A percentile compares a stretch with the other conserved stretches of the same genome.
Evolutionary conservation across 371 early-diverging fungal genomes (phyloP).

Genomic region (Mucor velutinosus): DNA sequence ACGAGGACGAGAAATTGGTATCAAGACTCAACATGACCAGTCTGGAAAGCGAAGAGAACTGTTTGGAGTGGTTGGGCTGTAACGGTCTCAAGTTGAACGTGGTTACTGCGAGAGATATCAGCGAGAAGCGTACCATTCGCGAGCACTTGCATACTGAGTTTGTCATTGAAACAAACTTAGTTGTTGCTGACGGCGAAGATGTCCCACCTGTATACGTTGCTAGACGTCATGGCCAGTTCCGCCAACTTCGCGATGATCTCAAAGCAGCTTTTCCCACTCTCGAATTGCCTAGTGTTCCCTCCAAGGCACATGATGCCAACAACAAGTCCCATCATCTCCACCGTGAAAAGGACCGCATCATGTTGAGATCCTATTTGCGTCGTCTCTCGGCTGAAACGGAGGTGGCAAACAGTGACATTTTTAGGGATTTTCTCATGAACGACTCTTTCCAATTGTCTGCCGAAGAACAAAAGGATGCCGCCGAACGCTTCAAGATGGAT

Average conservation of each 20-base stretch:
- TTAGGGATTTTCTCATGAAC: conserved; percentile 51
- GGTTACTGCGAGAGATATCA: conserved; percentile 23
- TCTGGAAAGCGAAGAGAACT: conserved; percentile 23
- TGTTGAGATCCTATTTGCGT: conserved; percentile 51
- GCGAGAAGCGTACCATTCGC: conserved; percentile 28
- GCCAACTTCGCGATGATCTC: conserved; percentile 38
- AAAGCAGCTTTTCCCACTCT: conserved; percentile 31
- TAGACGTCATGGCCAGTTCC: conserved; percentile 46
- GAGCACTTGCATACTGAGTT: conserved; percentile 41
- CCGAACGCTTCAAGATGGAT: conserved; percentile 41
- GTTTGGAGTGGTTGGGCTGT: conserved; percentile 33
- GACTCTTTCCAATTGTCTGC: conserved; percentile 45
- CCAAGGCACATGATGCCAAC: conserved; percentile 27
- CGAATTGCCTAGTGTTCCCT: conserved; percentile 37
- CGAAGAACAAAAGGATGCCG: conserved; percentile 48
- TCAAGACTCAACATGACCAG: conserved; percentile 11
- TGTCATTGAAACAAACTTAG: conserved; percentile 27
- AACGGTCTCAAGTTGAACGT: conserved; percentile 28
- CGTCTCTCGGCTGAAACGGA: conserved; percentile 43
- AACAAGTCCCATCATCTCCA: conserved; percentile 19
- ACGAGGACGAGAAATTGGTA: conserved; percentile 15
- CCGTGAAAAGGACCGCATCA: conserved; percentile 61
- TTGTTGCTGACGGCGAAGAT: background rate
- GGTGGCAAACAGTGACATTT: conserved; percentile 34
- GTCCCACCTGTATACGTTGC: conserved; percentile 26